These are phyloP conservation scores for Diaporthe capsici DNA, from an alignment of 2,329 filamentous ascomycete genomes.

Conservation along the genomic window DNA sequence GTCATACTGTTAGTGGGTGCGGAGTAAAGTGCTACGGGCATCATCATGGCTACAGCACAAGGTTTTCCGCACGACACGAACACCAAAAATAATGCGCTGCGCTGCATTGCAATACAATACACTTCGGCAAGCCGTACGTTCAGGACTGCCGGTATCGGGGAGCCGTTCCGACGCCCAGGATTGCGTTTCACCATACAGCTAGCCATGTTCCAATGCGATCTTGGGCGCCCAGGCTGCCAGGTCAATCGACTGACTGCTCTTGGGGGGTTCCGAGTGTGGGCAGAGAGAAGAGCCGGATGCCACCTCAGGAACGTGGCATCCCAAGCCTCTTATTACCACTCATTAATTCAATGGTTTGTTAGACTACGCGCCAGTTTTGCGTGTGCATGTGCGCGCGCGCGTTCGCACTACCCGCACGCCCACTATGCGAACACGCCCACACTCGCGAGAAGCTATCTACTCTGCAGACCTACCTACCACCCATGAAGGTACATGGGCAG, in stretches of 20 bases:
- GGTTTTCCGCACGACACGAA: conserved; percentile 22
- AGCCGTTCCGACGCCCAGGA: conserved; percentile 26
- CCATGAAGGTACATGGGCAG: no score
- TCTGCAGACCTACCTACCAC: no score
- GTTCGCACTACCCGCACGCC: not conserved
- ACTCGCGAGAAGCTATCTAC: not conserved
- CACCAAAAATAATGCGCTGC: conserved; percentile 30
- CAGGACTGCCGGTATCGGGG: conserved; percentile 35
- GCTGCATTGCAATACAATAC: conserved; percentile 19
- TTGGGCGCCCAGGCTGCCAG: conserved; percentile 6
- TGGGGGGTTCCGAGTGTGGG: conserved; percentile 12
- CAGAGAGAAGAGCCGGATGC: not conserved
- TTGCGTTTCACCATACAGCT: conserved; percentile 25
- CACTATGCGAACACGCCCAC: not conserved
- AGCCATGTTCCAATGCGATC: conserved; percentile 18
- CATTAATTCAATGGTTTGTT: not conserved
- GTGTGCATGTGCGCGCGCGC: not conserved
- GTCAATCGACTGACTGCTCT: not conserved
- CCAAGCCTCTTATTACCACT: not conserved
- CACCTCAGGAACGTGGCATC: conserved; percentile 26
- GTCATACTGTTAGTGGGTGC: conserved; percentile 10
- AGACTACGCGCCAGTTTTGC: not conserved
- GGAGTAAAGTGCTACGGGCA: conserved; percentile 18
- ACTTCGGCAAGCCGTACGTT: not conserved
- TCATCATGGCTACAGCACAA: conserved; percentile 16